phyloP scores from a whole-genome alignment of 768 basidiomycete genomes.

The Infundibulicybe gibba region DNA sequence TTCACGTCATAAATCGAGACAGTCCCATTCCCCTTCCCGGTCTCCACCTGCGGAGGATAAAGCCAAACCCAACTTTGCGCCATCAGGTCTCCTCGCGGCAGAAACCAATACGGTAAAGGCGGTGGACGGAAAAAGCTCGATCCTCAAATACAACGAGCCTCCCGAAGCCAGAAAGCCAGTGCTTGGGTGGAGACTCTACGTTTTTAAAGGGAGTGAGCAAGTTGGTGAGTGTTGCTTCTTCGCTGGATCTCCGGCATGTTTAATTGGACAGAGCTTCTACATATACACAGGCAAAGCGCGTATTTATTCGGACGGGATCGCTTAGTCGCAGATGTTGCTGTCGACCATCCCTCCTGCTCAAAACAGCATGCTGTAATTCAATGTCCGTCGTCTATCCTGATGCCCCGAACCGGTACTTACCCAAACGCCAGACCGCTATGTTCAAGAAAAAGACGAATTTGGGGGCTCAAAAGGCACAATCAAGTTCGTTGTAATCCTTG shows the following conservation, averaged over 20 bases:
- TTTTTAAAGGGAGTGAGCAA: conserved; percentile 95
- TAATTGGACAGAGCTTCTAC: conserved; percentile 66
- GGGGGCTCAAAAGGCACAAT: conserved; percentile 72
- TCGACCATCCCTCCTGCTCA: conserved; percentile 96
- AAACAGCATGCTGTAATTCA: conserved; percentile 99
- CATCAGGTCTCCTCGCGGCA: conserved; percentile 89
- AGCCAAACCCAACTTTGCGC: conserved; percentile 84
- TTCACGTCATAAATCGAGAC: conserved; percentile 31
- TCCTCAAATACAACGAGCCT: conserved; percentile 97
- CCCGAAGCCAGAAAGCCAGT: conserved; percentile 94
- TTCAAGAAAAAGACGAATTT: conserved; percentile 85
- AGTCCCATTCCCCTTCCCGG: conserved; percentile 28
- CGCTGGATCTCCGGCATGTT: neutral
- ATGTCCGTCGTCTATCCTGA: conserved; percentile 43
- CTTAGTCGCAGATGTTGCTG: conserved; percentile 78
- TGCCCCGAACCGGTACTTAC: conserved; percentile 4
- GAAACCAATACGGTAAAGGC: conserved; percentile 90
- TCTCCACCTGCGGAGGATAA: conserved; percentile 52
- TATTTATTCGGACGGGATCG: conserved; percentile 92
- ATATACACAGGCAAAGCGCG: conserved; percentile 91
- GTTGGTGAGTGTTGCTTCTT: conserved; percentile 55
- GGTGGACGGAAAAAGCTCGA: conserved; percentile 70
- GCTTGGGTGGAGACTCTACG: conserved; percentile 91
- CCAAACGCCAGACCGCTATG: conserved; percentile 60
- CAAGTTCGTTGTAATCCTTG: conserved; percentile 59